Evolutionary conservation across 2,329 filamentous ascomycete species (phyloP).

Genomic region (Pyrenochaeta sp.): DNA sequence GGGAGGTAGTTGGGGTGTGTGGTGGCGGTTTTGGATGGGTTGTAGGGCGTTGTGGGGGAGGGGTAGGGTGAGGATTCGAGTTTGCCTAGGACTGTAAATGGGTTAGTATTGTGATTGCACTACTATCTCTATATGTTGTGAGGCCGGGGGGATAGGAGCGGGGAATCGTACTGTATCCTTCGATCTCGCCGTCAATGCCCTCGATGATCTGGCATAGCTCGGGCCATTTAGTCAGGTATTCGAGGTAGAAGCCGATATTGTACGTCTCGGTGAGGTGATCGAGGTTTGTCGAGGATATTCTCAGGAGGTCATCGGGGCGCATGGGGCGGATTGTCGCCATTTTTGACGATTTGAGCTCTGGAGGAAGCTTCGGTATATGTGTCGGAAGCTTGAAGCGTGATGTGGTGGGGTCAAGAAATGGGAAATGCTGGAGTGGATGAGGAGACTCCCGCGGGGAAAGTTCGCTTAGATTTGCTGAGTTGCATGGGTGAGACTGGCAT

Average conservation of each 20-base stretch:
- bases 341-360: not conserved
- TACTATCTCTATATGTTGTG: not conserved
- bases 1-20: conserved; percentile 78
- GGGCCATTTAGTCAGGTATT: conserved; percentile 96
- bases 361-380: not conserved
- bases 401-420: conserved; percentile 6
- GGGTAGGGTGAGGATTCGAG: conserved; percentile 83
- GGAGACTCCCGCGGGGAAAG: conserved; percentile 23
- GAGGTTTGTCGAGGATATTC: conserved; percentile 92
- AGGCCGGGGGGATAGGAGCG: not conserved
- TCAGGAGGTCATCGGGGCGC: conserved; percentile 73
- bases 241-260: conserved; percentile 92
- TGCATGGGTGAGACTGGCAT: no score
- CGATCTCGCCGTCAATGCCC: conserved; percentile 84
- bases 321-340: conserved; percentile 92
- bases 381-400: not conserved
- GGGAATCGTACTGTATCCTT: conserved; percentile 82
- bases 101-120: conserved; percentile 1
- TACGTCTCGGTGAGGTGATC: conserved; percentile 98
- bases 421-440: not conserved
- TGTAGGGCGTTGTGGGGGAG: conserved; percentile 74
- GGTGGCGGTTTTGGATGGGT: conserved; percentile 57
- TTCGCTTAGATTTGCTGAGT: conserved; percentile 29
- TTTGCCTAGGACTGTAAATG: conserved; percentile 86
- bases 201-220: conserved; percentile 93